Evolutionary conservation across 495 filamentous ascomycete species (phyloP).

Genomic region (Lindgomyces ingoldianus): DNA sequence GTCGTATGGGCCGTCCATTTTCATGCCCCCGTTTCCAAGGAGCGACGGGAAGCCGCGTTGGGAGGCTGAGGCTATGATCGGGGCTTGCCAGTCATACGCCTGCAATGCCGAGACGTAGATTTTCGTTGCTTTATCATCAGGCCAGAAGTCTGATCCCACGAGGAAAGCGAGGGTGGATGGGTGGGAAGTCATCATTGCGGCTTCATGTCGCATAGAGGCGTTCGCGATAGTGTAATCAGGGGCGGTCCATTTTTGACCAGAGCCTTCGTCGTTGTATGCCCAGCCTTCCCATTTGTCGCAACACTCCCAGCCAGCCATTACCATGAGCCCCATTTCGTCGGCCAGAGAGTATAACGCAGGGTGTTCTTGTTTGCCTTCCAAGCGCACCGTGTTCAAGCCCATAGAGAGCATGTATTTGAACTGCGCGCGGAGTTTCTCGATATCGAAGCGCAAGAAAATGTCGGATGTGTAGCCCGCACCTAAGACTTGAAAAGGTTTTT

Average conservation of each 20-base stretch:
- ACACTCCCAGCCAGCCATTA: slow-evolving; percentile 67
- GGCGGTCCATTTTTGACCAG: slow-evolving; percentile 52
- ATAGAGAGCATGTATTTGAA: slow-evolving; percentile 58
- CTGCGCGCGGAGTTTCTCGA: slow-evolving; percentile 48
- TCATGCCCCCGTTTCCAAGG: slow-evolving; percentile 61
- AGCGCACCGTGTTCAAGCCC: slow-evolving; percentile 62
- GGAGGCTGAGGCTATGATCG: slow-evolving; percentile 60
- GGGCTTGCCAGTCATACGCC: slow-evolving; percentile 57
- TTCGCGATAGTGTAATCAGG: slow-evolving; percentile 58
- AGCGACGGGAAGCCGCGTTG: slow-evolving; percentile 55
- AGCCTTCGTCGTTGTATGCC: slow-evolving; percentile 60
- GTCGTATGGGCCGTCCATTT: slow-evolving; percentile 70
- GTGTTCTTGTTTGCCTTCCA: slow-evolving; percentile 68
- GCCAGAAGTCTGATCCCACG: slow-evolving; percentile 65
- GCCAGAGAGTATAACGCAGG: slow-evolving; percentile 60
- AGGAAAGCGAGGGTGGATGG: slow-evolving; percentile 59
- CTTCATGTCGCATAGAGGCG: slow-evolving; percentile 60
- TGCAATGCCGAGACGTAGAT: slow-evolving; percentile 55
- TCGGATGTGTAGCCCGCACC: slow-evolving; percentile 63
- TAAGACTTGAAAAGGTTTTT: slow-evolving; percentile 58
- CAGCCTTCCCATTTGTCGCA: slow-evolving; percentile 71
- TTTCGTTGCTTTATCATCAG: slow-evolving; percentile 56
- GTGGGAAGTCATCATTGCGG: slow-evolving; percentile 43
- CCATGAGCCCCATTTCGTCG: slow-evolving; percentile 61
- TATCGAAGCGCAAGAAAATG: slow-evolving; percentile 61